A percentile compares a stretch with the other conserved stretches of the same genome.
These are phyloP conservation scores for Achlya hypogyna DNA, from an alignment of 352 stramenopile genomes.

Conservation along the genomic window DNA sequence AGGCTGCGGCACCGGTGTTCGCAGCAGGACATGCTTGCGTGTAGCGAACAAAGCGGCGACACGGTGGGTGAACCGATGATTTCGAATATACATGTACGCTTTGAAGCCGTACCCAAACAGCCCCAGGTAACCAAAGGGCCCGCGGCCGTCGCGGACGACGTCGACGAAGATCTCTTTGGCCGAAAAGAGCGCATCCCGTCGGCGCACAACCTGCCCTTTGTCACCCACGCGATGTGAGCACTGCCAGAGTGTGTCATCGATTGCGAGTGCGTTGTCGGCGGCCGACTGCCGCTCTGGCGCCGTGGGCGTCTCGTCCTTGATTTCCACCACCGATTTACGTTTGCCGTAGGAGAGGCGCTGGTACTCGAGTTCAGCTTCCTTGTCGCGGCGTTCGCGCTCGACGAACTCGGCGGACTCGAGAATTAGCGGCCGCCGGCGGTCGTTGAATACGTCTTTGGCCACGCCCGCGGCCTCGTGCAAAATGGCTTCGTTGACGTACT, in stretches of 20 bases:
- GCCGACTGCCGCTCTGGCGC: slow-evolving; percentile 24
- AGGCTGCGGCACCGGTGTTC: neutral
- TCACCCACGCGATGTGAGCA: neutral
- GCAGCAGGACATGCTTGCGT: neutral
- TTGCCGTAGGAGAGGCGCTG: slow-evolving; percentile 65
- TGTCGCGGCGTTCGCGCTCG: slow-evolving; percentile 54
- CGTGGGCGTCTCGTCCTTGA: slow-evolving; percentile 21
- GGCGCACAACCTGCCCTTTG: neutral
- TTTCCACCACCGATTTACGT: slow-evolving; percentile 20
- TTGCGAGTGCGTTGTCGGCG: slow-evolving; percentile 52
- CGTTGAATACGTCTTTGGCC: slow-evolving; percentile 55
- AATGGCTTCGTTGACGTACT: slow-evolving; percentile 85
- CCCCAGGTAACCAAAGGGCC: slow-evolving; percentile 27
- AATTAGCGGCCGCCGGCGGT: slow-evolving; percentile 54
- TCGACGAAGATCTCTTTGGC: slow-evolving; percentile 25
- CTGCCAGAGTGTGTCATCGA: slow-evolving; percentile 35
- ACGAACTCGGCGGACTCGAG: slow-evolving; percentile 75
- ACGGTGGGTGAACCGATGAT: slow-evolving; percentile 11
- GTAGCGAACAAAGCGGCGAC: neutral
- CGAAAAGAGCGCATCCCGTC: slow-evolving; percentile 24
- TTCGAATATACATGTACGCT: slow-evolving; percentile 23
- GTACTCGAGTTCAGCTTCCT: slow-evolving; percentile 75
- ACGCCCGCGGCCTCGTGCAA: slow-evolving; percentile 73
- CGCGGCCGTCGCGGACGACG: slow-evolving; percentile 26
- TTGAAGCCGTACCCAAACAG: slow-evolving; percentile 27